Percentiles rank a stretch among this genome's conserved stretches.
These are phyloP conservation scores for Phragmites australis DNA, from an alignment of 176 grass and related monocot genomes.

Conservation along the genomic window DNA sequence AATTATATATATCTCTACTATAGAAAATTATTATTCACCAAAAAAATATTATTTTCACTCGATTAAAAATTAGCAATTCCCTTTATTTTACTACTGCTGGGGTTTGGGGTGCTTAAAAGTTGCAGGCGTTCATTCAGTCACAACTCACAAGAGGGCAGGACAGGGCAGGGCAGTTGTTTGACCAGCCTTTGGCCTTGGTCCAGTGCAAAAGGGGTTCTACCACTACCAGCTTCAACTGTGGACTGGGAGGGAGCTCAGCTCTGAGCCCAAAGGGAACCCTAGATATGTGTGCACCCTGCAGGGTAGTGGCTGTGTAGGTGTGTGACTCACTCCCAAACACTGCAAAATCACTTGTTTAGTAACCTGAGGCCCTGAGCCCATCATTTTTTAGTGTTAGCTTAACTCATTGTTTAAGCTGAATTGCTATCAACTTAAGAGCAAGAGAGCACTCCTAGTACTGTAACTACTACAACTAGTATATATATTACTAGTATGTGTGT, in stretches of 20 bases:
- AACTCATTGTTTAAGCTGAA: not conserved
- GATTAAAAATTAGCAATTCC: too few relatives aligned
- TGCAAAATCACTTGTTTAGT: constrained; percentile 16
- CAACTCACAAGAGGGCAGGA: constrained; percentile 16
- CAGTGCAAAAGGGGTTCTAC: constrained; percentile 33
- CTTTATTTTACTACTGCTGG: not conserved
- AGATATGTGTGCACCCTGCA: constrained; percentile 33
- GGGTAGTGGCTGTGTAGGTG: not conserved
- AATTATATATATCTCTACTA: too few relatives aligned
- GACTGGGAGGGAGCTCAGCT: not conserved
- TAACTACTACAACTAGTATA: too few relatives aligned
- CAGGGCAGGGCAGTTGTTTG: too few relatives aligned
- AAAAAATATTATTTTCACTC: too few relatives aligned
- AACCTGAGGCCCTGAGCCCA: not conserved
- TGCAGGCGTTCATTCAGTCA: constrained; percentile 35
- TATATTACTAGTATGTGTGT: not conserved
- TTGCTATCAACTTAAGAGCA: not conserved
- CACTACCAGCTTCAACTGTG: not conserved
- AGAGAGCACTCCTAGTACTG: not conserved
- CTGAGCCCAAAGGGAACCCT: not conserved
- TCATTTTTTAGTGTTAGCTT: not conserved
- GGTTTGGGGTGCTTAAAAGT: constrained; percentile 1
- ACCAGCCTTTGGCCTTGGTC: constrained; percentile 44
- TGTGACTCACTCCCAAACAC: not conserved
- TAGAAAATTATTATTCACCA: too few relatives aligned